These are phyloP conservation scores for Eucalyptus victrix DNA, from an alignment of 345 rosid species.

Conservation along the genomic window DNA sequence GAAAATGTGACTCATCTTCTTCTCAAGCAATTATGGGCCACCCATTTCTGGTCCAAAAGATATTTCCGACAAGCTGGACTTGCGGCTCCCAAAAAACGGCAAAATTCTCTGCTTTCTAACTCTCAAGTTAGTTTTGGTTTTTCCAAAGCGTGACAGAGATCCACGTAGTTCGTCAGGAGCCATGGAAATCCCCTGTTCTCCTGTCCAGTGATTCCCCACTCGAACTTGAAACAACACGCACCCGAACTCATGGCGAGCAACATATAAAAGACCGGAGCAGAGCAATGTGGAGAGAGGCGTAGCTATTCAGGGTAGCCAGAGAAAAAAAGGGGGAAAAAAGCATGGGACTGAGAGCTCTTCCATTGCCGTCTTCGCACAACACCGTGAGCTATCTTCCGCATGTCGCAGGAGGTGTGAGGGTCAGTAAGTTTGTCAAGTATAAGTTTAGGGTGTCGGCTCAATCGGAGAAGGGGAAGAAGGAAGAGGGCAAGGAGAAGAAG, in stretches of 20 bases:
- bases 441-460: constrained; percentile 16
- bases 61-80: background rate
- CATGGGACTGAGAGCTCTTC: constrained; percentile 33
- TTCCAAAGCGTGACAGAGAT: background rate
- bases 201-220: background rate
- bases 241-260: background rate
- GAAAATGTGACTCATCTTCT: background rate
- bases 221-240: background rate
- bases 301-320: background rate
- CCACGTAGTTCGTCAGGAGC: background rate
- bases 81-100: background rate
- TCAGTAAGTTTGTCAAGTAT: background rate
- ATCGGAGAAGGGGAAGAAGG: constrained; percentile 13
- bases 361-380: constrained; percentile 8
- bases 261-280: background rate
- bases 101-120: background rate
- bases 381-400: background rate
- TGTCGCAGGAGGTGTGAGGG: background rate
- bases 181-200: background rate
- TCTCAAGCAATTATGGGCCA: background rate
- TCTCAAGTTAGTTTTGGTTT: background rate
- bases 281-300: background rate
- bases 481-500: constrained; percentile 14
- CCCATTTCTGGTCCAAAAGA: background rate
- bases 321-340: background rate